These are phyloP conservation scores for Macroventuria anomochaeta DNA, from an alignment of 2,329 filamentous ascomycete genomes.

Conservation along the genomic window DNA sequence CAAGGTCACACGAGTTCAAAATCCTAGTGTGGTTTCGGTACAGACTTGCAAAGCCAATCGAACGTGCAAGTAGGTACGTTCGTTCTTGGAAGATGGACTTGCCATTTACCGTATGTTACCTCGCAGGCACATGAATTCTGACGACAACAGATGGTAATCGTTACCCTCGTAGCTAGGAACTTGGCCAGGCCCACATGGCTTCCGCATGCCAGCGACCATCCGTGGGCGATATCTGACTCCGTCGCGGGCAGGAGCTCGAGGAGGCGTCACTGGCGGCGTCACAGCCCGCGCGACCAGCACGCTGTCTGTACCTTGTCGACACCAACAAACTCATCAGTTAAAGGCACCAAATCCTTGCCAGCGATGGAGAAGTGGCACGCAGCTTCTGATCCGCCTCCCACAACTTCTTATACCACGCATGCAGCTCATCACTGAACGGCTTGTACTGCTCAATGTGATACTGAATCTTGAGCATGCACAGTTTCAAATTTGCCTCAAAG, in stretches of 20 bases:
- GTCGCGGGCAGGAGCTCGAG: background rate
- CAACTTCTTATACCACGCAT: background rate
- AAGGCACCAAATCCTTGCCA: background rate
- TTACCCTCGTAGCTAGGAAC: background rate
- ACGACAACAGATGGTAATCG: background rate
- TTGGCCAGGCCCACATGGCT: too few species aligned
- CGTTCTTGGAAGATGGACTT: too few species aligned
- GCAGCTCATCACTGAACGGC: constrained; percentile 2
- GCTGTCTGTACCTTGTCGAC: background rate
- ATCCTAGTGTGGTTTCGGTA: too few species aligned
- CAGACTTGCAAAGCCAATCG: too few species aligned
- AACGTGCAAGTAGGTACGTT: too few species aligned
- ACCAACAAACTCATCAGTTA: background rate
- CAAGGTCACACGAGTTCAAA: too few species aligned
- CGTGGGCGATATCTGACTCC: background rate
- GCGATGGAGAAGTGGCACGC: background rate
- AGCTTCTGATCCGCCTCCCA: background rate
- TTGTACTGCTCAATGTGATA: too few species aligned
- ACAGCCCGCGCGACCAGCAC: background rate
- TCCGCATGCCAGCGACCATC: background rate
- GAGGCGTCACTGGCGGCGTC: background rate
- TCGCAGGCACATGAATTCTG: background rate
- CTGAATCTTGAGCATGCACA: too few species aligned
- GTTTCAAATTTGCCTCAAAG: too few species aligned
- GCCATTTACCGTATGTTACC: too few species aligned